phyloP scores from a whole-genome alignment of 768 basidiomycete genomes.

The Tulasnella calospora region DNA sequence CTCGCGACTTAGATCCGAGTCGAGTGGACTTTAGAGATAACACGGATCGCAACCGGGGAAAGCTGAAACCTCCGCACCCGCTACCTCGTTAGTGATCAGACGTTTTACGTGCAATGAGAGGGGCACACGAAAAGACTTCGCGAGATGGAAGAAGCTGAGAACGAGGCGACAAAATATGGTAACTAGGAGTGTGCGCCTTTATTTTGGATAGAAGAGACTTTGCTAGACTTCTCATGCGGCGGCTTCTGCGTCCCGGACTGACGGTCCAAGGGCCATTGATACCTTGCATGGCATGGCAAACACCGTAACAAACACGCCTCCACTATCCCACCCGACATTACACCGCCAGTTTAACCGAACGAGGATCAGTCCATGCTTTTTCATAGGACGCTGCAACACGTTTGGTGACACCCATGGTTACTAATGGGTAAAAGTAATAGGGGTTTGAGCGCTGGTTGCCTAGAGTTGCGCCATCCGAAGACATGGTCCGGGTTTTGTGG shows the following conservation, averaged over 20 bases:
- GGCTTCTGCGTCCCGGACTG: not conserved
- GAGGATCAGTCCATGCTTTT: not conserved
- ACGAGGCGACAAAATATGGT: not conserved
- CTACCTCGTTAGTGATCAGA: not conserved
- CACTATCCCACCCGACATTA: not conserved
- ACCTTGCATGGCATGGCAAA: not conserved
- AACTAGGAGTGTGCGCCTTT: slow-evolving; percentile 9
- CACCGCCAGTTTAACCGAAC: slow-evolving; percentile 15
- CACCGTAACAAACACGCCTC: slow-evolving; percentile 4
- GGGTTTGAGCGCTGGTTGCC: slow-evolving; percentile 16
- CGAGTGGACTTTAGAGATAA: not conserved
- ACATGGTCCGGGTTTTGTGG: slow-evolving; percentile 1
- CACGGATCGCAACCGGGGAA: not conserved
- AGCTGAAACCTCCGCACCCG: slow-evolving; percentile 6
- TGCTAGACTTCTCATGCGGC: not conserved
- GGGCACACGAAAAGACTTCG: not conserved
- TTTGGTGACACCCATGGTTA: not conserved
- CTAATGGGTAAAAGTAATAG: not conserved
- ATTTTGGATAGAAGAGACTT: slow-evolving; percentile 11
- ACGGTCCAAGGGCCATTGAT: not conserved
- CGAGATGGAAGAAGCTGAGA: not conserved
- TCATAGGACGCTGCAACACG: slow-evolving; percentile 2
- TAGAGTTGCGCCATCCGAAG: not conserved
- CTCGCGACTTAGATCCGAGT: not conserved
- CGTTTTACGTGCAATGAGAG: not conserved